Evolutionary conservation across 495 filamentous ascomycete species (phyloP).

Genomic region (Aspergillus sclerotiicarbonarius): DNA sequence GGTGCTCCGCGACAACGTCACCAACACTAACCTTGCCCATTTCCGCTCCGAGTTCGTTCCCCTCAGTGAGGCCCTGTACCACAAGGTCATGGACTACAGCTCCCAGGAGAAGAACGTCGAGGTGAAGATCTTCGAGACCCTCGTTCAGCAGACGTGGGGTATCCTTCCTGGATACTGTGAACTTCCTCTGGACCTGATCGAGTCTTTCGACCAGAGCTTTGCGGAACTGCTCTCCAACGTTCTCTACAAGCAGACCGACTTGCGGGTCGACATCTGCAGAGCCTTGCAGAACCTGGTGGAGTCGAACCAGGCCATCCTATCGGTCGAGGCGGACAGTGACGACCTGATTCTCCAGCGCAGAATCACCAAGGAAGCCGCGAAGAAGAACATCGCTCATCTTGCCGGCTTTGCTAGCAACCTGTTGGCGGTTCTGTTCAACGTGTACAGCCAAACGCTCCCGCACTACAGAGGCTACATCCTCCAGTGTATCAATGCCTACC

Average conservation of each 20-base stretch:
- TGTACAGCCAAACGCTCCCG: constrained; percentile 92
- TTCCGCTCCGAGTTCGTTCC: constrained; percentile 85
- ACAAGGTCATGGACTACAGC: constrained; percentile 77
- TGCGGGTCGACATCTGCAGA: constrained; percentile 82
- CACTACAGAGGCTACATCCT: constrained; percentile 87
- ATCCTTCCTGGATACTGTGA: constrained; percentile 95
- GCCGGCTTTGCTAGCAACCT: constrained; percentile 78
- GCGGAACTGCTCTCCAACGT: constrained; percentile 88
- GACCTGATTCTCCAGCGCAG: constrained; percentile 68
- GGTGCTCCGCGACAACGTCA: constrained; percentile 77
- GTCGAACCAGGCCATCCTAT: constrained; percentile 77
- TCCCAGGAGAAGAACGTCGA: constrained; percentile 83
- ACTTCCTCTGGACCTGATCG: constrained; percentile 73
- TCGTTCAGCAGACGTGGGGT: constrained; percentile 94
- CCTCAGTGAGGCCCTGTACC: constrained; percentile 84
- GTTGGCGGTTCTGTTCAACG: constrained; percentile 94
- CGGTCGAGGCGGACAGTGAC: constrained; percentile 57
- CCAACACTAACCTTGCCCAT: constrained; percentile 79
- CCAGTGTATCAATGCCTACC: constrained; percentile 87
- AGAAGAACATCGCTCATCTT: constrained; percentile 75
- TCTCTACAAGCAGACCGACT: constrained; percentile 84
- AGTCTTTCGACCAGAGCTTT: constrained; percentile 82
- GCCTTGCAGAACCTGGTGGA: constrained; percentile 84
- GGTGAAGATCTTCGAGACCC: constrained; percentile 93
- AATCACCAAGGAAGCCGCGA: constrained; percentile 69